A percentile compares a stretch with the other conserved stretches of the same genome.
These are phyloP conservation scores for Iris macrosiphon DNA, from an alignment of 106 monocot species.

Conservation along the genomic window DNA sequence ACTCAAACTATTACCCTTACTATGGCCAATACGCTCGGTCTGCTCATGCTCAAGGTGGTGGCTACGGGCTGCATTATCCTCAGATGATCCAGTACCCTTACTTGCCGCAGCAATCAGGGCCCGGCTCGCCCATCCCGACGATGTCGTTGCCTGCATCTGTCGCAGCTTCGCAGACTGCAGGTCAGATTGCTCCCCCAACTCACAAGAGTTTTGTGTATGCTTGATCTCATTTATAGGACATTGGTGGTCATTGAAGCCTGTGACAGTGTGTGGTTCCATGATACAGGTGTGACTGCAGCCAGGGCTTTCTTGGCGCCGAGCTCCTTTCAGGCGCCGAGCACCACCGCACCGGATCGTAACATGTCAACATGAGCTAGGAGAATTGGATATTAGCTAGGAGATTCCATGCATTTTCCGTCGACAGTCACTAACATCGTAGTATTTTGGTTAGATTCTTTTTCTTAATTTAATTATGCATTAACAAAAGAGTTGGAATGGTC, in stretches of 20 bases:
- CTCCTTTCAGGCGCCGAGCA: not conserved
- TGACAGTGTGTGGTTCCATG: not conserved
- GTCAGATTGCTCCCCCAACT: too few relatives aligned
- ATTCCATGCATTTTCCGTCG: conserved; percentile 5
- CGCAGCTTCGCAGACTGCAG: not conserved
- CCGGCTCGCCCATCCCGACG: conserved; percentile 8
- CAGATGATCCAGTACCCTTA: conserved; percentile 61
- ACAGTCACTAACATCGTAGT: not conserved
- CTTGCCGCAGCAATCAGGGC: conserved; percentile 31
- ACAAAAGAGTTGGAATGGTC: too few relatives aligned
- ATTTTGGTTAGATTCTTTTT: too few relatives aligned
- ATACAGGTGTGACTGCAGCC: conserved; percentile 3
- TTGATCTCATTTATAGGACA: too few relatives aligned
- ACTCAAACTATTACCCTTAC: conserved; percentile 35
- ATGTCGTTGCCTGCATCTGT: not conserved
- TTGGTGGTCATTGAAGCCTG: not conserved
- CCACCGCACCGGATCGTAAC: not conserved
- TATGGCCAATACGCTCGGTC: conserved; percentile 34
- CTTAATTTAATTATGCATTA: too few relatives aligned
- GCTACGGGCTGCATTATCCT: conserved; percentile 26
- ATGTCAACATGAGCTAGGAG: not conserved
- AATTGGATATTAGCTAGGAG: conserved; percentile 5
- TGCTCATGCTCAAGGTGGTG: conserved; percentile 18
- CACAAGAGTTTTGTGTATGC: too few relatives aligned
- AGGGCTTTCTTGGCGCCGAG: too few relatives aligned